Evolutionary conservation across 139 green algal genomes (phyloP), one percentile per base, ranked within the genome.

Genomic region (Chlamydomonas sp.): DNA sequence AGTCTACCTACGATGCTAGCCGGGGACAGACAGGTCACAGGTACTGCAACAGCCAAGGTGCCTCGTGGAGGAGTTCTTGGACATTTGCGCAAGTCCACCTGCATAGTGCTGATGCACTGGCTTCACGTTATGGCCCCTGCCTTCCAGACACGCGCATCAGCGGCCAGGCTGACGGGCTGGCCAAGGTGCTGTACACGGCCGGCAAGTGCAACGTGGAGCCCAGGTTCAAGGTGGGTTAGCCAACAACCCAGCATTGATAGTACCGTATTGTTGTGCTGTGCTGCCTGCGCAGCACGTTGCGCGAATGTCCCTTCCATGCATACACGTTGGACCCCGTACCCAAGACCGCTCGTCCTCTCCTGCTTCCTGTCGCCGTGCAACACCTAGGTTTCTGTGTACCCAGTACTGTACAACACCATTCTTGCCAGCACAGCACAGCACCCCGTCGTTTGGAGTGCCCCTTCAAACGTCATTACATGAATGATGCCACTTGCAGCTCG

Each of bases 181-280:
- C 85, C 67, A 89, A 85, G 78, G 85, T 89, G 77, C 61, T 85
- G 57, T 85, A 89, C 77, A 85, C 77, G 0, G 77, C n/a, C 60
- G 85, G 85, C 67, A 63, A 6, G 2, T 89, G 85, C 85, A 85
- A 63, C 17, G 85, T 89, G 67, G 5, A 89, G 68, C 2, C 77
- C 58, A 67, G 63, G 1, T 88, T 88, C 84, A 49, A 85, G 77
- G 66, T 79, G 74, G 15, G 76, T n/a, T 66, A 14, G 66, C 18
- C 31, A 49, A 49, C 31, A 49, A 49, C 31, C 31, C 31, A 49
- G 31, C 31, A 49, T 49, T 49, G 31, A 49, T 49, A 49, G 31
- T 49, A 49, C 31, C 31, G 31, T 49, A 49, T 49, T 49, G 31
- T 6, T 9, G n/a, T 20, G 71, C 14, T 9, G 71, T 57, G n/a